phyloP scores from a whole-genome alignment of 2,329 filamentous ascomycete species.

The Pseudogymnoascus sp. region DNA sequence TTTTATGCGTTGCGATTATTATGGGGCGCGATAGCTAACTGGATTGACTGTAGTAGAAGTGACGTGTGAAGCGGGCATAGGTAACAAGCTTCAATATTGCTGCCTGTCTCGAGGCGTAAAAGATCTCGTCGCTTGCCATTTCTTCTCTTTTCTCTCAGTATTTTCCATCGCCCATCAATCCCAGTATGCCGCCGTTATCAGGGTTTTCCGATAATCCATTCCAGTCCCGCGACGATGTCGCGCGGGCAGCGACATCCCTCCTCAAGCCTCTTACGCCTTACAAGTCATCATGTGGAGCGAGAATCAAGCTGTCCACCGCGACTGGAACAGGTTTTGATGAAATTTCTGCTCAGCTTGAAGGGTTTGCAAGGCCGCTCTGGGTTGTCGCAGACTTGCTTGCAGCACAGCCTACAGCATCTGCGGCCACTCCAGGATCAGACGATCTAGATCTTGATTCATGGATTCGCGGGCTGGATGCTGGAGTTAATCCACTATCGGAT shows the following conservation, averaged over 20 bases:
- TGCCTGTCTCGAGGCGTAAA: too few species aligned
- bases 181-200: conserved; percentile 30
- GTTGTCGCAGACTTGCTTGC: conserved; percentile 19
- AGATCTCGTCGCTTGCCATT: not conserved
- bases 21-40: not conserved
- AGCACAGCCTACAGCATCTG: not conserved
- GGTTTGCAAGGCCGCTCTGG: conserved; percentile 32
- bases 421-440: not conserved
- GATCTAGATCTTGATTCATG: conserved; percentile 13
- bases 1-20: not conserved
- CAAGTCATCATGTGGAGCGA: conserved; percentile 30
- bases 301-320: conserved; percentile 31
- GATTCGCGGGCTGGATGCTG: conserved; percentile 17
- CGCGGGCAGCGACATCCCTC: conserved; percentile 30
- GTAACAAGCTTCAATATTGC: not conserved
- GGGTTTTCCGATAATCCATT: conserved; percentile 38
- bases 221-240: conserved; percentile 30
- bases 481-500: conserved; percentile 26
- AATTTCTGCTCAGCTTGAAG: conserved; percentile 38
- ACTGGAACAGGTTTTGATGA: conserved; percentile 39
- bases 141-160: not conserved
- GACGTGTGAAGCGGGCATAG: not conserved
- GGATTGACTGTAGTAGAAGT: not conserved
- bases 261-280: conserved; percentile 22
- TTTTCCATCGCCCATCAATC: conserved; percentile 8